Evolutionary conservation across 805 yeast genomes (phyloP).

Genomic region (Wickerhamomyces bisporus): DNA sequence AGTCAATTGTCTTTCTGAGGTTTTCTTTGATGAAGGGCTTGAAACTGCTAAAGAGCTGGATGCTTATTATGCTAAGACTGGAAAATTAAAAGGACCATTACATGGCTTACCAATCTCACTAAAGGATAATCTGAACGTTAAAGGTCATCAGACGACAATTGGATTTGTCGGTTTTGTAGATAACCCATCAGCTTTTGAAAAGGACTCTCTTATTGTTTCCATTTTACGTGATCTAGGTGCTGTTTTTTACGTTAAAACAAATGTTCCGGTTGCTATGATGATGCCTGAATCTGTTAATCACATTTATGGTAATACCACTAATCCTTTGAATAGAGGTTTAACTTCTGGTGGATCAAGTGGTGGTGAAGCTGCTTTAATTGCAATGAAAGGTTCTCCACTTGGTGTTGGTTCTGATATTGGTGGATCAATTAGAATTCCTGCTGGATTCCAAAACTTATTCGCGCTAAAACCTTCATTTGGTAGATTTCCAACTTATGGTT

Average conservation of each 20-base stretch:
- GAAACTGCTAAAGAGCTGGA: constrained; percentile 51
- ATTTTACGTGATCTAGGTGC: constrained; percentile 44
- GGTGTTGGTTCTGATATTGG: constrained; percentile 57
- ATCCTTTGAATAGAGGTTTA: constrained; percentile 38
- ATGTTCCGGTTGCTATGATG: constrained; percentile 47
- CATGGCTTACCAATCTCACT: constrained; percentile 66
- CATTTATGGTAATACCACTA: constrained; percentile 41
- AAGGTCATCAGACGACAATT: constrained; percentile 43
- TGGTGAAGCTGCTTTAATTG: constrained; percentile 47
- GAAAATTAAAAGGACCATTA: constrained; percentile 54
- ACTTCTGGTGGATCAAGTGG: constrained; percentile 53
- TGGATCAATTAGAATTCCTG: constrained; percentile 46
- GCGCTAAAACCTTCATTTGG: constrained; percentile 42
- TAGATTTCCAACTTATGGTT: constrained; percentile 32
- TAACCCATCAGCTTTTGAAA: constrained; percentile 27
- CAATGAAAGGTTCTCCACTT: constrained; percentile 39
- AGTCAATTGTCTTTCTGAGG: constrained; percentile 28
- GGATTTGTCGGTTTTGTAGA: constrained; percentile 44
- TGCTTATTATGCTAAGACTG: constrained; percentile 39
- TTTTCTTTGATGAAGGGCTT: constrained; percentile 53
- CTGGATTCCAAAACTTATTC: constrained; percentile 36
- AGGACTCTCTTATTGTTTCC: constrained; percentile 35
- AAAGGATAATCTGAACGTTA: constrained; percentile 38
- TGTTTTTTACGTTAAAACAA: constrained; percentile 50
- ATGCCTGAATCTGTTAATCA: constrained; percentile 41